A percentile compares a stretch with the other conserved stretches of the same genome.
These are phyloP conservation scores for Colletotrichum spinosum DNA, from an alignment of 2,329 filamentous ascomycete species.

Conservation along the genomic window DNA sequence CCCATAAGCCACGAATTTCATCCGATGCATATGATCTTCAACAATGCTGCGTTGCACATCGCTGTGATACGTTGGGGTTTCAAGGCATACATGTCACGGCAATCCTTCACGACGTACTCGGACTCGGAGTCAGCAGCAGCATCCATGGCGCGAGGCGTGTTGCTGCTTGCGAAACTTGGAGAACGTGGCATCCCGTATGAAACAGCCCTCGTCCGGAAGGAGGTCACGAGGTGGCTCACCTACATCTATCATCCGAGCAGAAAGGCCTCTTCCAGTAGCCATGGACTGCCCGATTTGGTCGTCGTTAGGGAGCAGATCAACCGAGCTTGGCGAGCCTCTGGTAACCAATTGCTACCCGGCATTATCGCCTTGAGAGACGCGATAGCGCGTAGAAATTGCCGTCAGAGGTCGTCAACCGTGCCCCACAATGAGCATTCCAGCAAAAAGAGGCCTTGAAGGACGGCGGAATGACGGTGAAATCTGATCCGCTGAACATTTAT, in stretches of 20 bases:
- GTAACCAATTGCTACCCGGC: slow-evolving; percentile 7
- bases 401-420: background rate
- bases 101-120: background rate
- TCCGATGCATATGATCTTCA: slow-evolving; percentile 61
- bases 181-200: slow-evolving; percentile 51
- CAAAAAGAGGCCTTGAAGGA: background rate
- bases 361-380: slow-evolving; percentile 1
- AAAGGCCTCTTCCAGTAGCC: background rate
- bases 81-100: slow-evolving; percentile 46
- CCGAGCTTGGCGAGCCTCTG: background rate
- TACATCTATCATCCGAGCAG: background rate
- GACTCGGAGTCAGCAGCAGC: slow-evolving; percentile 36
- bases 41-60: slow-evolving; percentile 48
- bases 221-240: slow-evolving; percentile 32
- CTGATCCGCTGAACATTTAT: slow-evolving; percentile 31
- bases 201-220: slow-evolving; percentile 11
- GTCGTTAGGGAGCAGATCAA: slow-evolving; percentile 16
- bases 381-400: background rate
- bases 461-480: slow-evolving; percentile 1
- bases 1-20: slow-evolving; percentile 55
- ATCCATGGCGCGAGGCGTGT: slow-evolving; percentile 51
- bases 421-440: background rate
- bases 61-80: slow-evolving; percentile 60
- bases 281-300: slow-evolving; percentile 3
- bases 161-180: slow-evolving; percentile 48